A percentile compares a stretch with the other conserved stretches of the same genome.
Evolutionary conservation across 164 flowering plant genomes (phyloP).

Genomic region (Vitis labrusca): DNA sequence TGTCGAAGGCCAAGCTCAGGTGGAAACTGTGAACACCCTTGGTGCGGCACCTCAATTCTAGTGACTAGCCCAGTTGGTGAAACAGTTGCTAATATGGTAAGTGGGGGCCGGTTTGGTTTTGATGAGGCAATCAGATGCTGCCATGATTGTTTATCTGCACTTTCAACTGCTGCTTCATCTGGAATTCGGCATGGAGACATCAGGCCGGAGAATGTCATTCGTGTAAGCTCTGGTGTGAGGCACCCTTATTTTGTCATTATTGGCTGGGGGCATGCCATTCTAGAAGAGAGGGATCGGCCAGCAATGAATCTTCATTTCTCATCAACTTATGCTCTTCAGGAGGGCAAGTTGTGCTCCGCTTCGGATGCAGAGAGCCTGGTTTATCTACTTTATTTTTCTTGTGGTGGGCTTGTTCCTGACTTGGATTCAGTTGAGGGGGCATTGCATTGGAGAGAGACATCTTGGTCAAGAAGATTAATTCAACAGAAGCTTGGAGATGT

Average conservation of each 20-base stretch:
- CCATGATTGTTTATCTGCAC: slow-evolving; percentile 79
- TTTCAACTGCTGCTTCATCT: slow-evolving; percentile 55
- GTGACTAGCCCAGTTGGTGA: slow-evolving; percentile 80
- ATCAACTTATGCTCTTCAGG: slow-evolving; percentile 82
- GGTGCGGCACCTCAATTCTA: slow-evolving; percentile 91
- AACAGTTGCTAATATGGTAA: slow-evolving; percentile 51
- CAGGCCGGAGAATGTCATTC: slow-evolving; percentile 71
- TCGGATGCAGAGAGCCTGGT: slow-evolving; percentile 94
- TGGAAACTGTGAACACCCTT: slow-evolving; percentile 78
- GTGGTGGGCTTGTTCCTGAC: slow-evolving; percentile 64
- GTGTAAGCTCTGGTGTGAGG: slow-evolving; percentile 44
- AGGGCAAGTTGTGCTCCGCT: slow-evolving; percentile 88
- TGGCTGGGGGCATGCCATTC: slow-evolving; percentile 91
- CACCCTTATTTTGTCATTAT: slow-evolving; percentile 63
- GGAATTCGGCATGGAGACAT: slow-evolving; percentile 88
- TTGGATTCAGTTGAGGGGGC: slow-evolving; percentile 90
- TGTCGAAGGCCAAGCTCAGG: slow-evolving; percentile 59
- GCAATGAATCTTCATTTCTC: slow-evolving; percentile 85
- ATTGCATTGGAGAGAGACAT: slow-evolving; percentile 78
- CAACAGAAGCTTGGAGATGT: slow-evolving; percentile 88
- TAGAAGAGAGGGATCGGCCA: slow-evolving; percentile 90
- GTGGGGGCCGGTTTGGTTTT: slow-evolving; percentile 45
- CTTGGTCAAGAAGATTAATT: slow-evolving; percentile 78
- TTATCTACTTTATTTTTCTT: slow-evolving; percentile 63
- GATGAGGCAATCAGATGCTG: slow-evolving; percentile 78